Conservation (phyloP, 306 rosid genomes). For the Ceratonia siliqua region DNA sequence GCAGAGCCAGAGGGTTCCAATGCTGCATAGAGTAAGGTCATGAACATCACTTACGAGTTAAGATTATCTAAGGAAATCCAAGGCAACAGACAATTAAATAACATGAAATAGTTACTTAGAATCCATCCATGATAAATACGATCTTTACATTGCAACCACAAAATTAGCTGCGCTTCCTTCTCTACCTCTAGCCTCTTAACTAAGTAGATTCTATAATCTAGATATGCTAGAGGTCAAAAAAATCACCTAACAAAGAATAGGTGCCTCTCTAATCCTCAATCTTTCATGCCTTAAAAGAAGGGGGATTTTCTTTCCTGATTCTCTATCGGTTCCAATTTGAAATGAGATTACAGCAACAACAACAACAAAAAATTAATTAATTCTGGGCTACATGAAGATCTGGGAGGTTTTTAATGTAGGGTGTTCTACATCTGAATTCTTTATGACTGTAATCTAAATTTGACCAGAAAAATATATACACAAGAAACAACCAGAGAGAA, state of each 20-base stretch:
- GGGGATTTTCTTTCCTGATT: background rate
- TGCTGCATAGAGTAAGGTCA: background rate
- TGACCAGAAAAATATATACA: background rate
- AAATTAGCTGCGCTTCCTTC: background rate
- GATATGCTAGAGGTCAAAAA: background rate
- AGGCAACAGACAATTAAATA: background rate
- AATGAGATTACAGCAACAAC: background rate
- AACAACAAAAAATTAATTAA: background rate
- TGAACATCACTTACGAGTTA: background rate
- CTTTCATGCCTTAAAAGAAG: background rate
- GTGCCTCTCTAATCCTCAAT: background rate
- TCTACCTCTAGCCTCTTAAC: background rate
- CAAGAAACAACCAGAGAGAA: background rate
- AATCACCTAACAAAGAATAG: background rate
- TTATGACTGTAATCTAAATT: conserved; percentile 12
- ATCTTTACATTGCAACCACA: background rate
- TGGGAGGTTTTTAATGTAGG: background rate
- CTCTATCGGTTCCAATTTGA: background rate
- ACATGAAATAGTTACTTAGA: background rate
- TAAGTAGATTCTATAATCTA: background rate
- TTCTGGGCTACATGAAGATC: background rate
- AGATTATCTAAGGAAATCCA: background rate
- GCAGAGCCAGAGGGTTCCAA: background rate
- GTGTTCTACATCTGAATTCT: background rate
- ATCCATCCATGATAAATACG: background rate